phyloP scores from a whole-genome alignment of 257 asterid genomes.

The Thymus mandschuricus region DNA sequence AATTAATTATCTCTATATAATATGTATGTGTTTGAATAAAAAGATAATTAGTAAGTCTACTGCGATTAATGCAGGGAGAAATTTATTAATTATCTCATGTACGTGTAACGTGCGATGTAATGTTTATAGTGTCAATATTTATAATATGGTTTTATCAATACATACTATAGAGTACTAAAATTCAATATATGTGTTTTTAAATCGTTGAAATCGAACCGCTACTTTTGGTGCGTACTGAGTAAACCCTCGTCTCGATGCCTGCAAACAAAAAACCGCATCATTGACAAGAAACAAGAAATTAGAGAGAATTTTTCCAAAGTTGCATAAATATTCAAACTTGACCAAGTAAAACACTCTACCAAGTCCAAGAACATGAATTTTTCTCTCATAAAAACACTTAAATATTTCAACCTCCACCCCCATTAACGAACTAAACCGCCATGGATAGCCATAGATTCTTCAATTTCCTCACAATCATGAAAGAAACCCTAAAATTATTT shows the following conservation, averaged over 20 bases:
- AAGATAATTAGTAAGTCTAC: not conserved
- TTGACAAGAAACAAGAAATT: no score
- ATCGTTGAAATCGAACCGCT: no score
- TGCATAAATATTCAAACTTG: not conserved
- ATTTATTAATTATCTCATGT: not conserved
- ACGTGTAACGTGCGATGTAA: no score
- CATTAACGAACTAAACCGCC: not conserved
- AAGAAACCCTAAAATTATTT: constrained; percentile 40
- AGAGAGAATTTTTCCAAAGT: no score
- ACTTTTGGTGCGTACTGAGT: no score
- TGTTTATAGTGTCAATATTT: no score
- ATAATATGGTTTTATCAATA: no score
- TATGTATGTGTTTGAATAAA: not conserved
- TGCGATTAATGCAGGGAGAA: not conserved
- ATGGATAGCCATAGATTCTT: constrained; percentile 22
- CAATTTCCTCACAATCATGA: constrained; percentile 27
- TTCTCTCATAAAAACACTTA: not conserved
- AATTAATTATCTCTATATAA: not conserved
- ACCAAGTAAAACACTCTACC: not conserved
- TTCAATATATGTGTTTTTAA: no score
- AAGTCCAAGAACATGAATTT: not conserved
- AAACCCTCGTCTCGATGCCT: no score
- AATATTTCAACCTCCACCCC: not conserved
- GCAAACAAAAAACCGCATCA: no score
- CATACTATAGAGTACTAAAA: no score